A percentile compares a stretch with the other conserved stretches of the same genome.
Evolutionary conservation across 2,329 filamentous ascomycete genomes (phyloP).

Genomic region (Claviceps fusiformis): DNA sequence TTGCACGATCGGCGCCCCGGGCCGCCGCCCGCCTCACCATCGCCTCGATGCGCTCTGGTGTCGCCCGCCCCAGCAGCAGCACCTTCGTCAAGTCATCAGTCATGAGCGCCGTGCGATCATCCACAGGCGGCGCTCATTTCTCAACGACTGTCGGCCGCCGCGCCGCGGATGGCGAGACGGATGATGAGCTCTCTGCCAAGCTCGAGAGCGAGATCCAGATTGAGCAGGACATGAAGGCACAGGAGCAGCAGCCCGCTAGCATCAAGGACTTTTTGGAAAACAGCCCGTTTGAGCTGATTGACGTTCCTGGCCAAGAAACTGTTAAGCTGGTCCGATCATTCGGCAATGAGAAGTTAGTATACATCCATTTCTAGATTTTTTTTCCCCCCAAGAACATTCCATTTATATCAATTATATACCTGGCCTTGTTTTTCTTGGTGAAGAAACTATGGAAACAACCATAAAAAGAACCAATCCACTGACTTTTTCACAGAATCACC

Average conservation of each 20-base stretch:
- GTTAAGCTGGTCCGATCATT: slow-evolving; percentile 72
- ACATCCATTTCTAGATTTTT: too few relatives aligned
- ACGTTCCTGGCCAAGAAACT: slow-evolving; percentile 74
- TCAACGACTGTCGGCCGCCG: slow-evolving; percentile 30
- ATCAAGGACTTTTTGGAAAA: slow-evolving; percentile 83
- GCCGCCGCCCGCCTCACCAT: slow-evolving; percentile 43
- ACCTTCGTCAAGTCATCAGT: slow-evolving; percentile 32
- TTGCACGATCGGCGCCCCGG: slow-evolving; percentile 55
- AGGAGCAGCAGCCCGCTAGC: slow-evolving; percentile 58
- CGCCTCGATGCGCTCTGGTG: slow-evolving; percentile 33
- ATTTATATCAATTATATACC: not conserved
- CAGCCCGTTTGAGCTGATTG: slow-evolving; percentile 69
- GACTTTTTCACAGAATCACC: slow-evolving; percentile 22
- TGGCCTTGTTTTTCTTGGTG: too few relatives aligned
- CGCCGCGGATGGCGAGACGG: slow-evolving; percentile 36
- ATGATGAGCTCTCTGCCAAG: slow-evolving; percentile 75
- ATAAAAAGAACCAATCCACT: not conserved
- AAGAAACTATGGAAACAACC: not conserved
- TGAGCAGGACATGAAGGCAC: slow-evolving; percentile 67
- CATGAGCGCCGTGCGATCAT: slow-evolving; percentile 17
- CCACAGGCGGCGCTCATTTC: slow-evolving; percentile 32
- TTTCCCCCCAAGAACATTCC: too few relatives aligned
- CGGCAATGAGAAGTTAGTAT: slow-evolving; percentile 69
- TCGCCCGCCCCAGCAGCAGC: slow-evolving; percentile 34
- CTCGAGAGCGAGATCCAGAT: slow-evolving; percentile 71